These are phyloP conservation scores for Flaveria linearis DNA, from an alignment of 129 eudicot genomes.

Conservation along the genomic window DNA sequence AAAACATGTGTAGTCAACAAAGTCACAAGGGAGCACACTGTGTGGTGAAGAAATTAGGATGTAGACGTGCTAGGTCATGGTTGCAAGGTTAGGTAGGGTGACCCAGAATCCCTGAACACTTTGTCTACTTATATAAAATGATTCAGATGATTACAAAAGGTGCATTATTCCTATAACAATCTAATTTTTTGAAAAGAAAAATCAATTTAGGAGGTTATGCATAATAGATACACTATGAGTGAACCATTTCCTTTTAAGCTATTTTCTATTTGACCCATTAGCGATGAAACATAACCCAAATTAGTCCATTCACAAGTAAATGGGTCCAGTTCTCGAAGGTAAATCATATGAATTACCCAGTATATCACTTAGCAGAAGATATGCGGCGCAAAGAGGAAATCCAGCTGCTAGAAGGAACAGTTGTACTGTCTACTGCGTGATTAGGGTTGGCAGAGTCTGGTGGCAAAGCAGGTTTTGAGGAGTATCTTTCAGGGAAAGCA, in stretches of 20 bases:
- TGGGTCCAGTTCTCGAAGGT: background rate
- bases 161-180: background rate
- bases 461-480: conserved; percentile 56
- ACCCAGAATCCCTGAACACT: background rate
- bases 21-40: no score
- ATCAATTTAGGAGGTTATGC: background rate
- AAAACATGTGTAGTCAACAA: background rate
- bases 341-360: conserved; percentile 18
- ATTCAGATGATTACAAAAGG: background rate
- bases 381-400: conserved; percentile 80
- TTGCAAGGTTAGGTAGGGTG: background rate
- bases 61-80: background rate
- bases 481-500: conserved; percentile 48
- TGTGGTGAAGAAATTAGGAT: no score
- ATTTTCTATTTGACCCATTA: background rate
- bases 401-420: conserved; percentile 84
- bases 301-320: background rate
- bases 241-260: background rate
- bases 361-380: conserved; percentile 74
- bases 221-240: background rate
- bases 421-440: conserved; percentile 42
- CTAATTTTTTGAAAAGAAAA: background rate
- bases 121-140: background rate
- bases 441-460: conserved; percentile 52
- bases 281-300: background rate